Percentiles rank a stretch among this genome's conserved stretches.
Conservation (phyloP, 2,329 filamentous ascomycete genomes). For the Xylogone sp. region DNA sequence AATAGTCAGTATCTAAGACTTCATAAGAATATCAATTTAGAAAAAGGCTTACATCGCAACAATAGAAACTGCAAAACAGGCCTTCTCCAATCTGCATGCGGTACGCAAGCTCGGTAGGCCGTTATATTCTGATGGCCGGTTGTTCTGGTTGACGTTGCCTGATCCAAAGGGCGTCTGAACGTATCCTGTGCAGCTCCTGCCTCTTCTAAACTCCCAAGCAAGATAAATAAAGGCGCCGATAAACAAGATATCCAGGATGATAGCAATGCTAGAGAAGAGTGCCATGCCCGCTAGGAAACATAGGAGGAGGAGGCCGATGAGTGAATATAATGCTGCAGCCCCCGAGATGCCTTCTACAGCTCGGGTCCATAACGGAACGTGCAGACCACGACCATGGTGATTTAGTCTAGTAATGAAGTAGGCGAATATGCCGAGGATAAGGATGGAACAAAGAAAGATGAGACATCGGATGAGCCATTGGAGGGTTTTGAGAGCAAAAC, state of each 20-base stretch:
- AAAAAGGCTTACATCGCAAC: constrained; percentile 67
- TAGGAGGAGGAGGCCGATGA: constrained; percentile 68
- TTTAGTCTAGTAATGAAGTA: constrained; percentile 78
- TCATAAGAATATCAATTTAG: neutral
- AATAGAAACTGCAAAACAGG: constrained; percentile 73
- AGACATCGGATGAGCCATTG: constrained; percentile 72
- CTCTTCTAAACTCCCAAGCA: constrained; percentile 68
- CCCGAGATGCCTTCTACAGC: constrained; percentile 79
- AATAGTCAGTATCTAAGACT: constrained; percentile 1
- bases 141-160: constrained; percentile 49
- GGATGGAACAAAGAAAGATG: constrained; percentile 66
- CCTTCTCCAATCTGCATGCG: constrained; percentile 74
- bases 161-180: constrained; percentile 67
- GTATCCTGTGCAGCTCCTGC: constrained; percentile 62
- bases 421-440: constrained; percentile 75
- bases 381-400: constrained; percentile 56
- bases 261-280: constrained; percentile 68
- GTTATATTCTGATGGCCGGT: constrained; percentile 43
- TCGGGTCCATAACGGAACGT: constrained; percentile 61
- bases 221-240: constrained; percentile 77
- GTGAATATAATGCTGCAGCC: constrained; percentile 68
- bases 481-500: constrained; percentile 61
- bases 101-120: constrained; percentile 44
- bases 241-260: constrained; percentile 76
- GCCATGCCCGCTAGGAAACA: constrained; percentile 74